Conservation (phyloP, 1,139 yeast genomes). For the Kazachstania sp. region DNA sequence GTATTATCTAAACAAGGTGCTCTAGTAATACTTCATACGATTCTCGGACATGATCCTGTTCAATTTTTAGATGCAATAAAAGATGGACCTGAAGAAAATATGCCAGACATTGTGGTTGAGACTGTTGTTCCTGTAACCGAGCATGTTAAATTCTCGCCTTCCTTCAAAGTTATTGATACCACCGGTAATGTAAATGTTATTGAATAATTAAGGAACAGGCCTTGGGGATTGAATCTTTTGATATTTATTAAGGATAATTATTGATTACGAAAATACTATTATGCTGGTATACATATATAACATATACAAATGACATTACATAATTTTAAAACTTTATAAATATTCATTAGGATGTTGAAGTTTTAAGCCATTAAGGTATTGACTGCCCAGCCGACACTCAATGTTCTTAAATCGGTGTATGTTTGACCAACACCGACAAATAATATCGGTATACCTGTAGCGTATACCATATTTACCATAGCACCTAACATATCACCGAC, state of each 20-base stretch:
- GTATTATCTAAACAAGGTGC: constrained; percentile 89
- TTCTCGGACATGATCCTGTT: constrained; percentile 42
- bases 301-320: no score
- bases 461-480: constrained; percentile 95
- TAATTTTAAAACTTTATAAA: background rate
- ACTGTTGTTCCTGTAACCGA: constrained; percentile 50
- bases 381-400: constrained; percentile 90
- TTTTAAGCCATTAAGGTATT: constrained; percentile 60
- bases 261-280: background rate
- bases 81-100: constrained; percentile 77
- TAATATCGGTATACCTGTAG: constrained; percentile 89
- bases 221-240: background rate
- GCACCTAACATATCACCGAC: constrained; percentile 96
- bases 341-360: background rate
- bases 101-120: constrained; percentile 61
- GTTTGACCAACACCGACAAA: constrained; percentile 98
- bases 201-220: background rate
- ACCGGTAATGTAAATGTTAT: constrained; percentile 11
- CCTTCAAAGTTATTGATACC: constrained; percentile 49
- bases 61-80: constrained; percentile 39
- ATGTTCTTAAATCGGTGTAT: constrained; percentile 87
- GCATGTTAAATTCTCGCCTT: constrained; percentile 49
- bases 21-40: constrained; percentile 51
- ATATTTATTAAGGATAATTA: background rate
- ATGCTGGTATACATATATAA: background rate